Percentiles rank a stretch among this genome's conserved stretches.
Conservation (phyloP, 2,329 filamentous ascomycete genomes). For the Xylariaceae sp. region DNA sequence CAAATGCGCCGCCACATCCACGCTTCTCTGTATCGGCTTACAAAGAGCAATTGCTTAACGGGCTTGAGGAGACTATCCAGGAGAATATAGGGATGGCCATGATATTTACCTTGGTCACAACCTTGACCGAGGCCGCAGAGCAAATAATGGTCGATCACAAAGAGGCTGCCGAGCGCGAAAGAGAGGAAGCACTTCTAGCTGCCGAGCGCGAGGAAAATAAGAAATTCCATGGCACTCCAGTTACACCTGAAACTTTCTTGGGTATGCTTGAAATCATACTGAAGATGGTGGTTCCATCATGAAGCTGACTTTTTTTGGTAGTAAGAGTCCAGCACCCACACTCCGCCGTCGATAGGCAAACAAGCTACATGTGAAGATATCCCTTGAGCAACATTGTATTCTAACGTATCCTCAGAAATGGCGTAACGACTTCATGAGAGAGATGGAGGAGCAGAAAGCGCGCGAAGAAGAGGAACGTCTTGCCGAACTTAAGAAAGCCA, state of each 20-base stretch:
- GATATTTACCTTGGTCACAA: conserved; percentile 86
- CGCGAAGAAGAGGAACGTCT: conserved; percentile 70
- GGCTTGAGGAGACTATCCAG: conserved; percentile 70
- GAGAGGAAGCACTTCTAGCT: conserved; percentile 51
- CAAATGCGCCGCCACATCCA: conserved; percentile 64
- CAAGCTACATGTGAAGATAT: too few species aligned
- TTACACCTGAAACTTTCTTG: conserved; percentile 81
- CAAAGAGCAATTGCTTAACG: conserved; percentile 67
- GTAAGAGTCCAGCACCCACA: too few species aligned
- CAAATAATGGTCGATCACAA: conserved; percentile 72
- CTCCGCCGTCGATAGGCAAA: too few species aligned
- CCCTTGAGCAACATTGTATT: too few species aligned
- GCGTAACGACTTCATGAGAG: conserved; percentile 71
- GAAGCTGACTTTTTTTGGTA: too few species aligned
- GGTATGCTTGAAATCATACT: too few species aligned
- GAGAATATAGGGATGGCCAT: conserved; percentile 97
- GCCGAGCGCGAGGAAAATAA: conserved; percentile 89
- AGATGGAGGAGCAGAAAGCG: conserved; percentile 71
- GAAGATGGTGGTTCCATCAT: too few species aligned
- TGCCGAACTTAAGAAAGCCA: conserved; percentile 78
- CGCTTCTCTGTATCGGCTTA: conserved; percentile 79
- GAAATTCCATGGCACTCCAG: conserved; percentile 88
- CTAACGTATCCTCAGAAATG: conserved; percentile 60
- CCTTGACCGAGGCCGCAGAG: conserved; percentile 89
- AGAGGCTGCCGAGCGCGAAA: conserved; percentile 55